Evolutionary conservation across 2,329 filamentous ascomycete species (phyloP), one percentile per base, ranked within the genome.

Genomic region (Monilinia laxa): DNA sequence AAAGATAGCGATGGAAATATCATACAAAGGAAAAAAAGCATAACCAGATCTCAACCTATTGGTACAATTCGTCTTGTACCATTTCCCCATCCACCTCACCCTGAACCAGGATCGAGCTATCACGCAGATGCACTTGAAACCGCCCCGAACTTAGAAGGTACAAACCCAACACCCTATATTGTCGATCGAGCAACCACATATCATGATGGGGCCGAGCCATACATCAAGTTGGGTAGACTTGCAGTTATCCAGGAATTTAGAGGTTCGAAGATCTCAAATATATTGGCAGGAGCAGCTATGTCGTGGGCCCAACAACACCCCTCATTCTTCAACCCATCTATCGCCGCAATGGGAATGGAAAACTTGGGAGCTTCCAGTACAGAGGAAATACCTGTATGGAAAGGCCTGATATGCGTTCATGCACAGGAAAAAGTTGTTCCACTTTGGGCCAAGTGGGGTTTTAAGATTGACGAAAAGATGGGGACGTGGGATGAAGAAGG

Each of bases 401-500:
- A 84, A 23, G 93, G 93, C 0, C 80, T 96, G 53, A 82, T 93
- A 16, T 87, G 93, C 75, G 84, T 90, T 35, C 94, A 97, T 80
- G 91, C 92, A 4, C 93, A 97, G 80, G 83, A 84, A 67, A 77
- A 81, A 38, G 87, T 90, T 14, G 81, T 87, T 69, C 78, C 78
- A 40, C 81, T 89, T 71, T 98, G 93, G 87, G 79, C 80, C 73
- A 84, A 82, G 73, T 84, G 88, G 78, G 93, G 93, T 0, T 97
- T 97, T 76, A 78, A 81, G 68, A 80, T 85, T 9, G 93, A 97
- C 77, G 83, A 90, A 74, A 81, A 79, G 6, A 86, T 94, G 85
- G 91, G 91, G 0, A 82, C 77, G 38, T 97, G 93, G 93, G 81
- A 83, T 70, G 93, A 97, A 77, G 93, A 96, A 74, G 91, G 90